Evolutionary conservation across 352 stramenopile genomes (phyloP).

Genomic region (Globisporangium parvum): DNA sequence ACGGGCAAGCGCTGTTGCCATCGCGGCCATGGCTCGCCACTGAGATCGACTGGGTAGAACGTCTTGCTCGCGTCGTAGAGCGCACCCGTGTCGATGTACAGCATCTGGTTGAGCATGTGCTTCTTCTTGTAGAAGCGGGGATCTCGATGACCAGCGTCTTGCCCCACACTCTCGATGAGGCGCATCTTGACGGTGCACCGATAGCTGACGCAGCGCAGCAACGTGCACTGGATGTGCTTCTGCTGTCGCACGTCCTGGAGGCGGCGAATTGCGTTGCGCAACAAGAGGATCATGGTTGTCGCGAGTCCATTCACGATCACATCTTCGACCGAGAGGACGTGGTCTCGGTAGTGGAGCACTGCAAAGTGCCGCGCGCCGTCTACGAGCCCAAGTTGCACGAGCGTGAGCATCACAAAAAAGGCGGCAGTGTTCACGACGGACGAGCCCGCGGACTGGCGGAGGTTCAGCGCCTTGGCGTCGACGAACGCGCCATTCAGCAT

Average conservation of each 20-base stretch:
- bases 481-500: slow-evolving; percentile 10
- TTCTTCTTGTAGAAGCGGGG: not conserved
- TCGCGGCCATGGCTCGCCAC: not conserved
- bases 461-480: slow-evolving; percentile 13
- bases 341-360: slow-evolving; percentile 1
- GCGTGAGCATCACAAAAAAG: not conserved
- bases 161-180: not conserved
- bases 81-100: not conserved
- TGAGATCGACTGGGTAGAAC: slow-evolving; percentile 2
- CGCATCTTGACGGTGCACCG: slow-evolving; percentile 1
- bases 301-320: slow-evolving; percentile 12
- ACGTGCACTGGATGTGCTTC: not conserved
- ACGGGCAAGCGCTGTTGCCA: not conserved
- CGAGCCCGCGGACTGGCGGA: not conserved
- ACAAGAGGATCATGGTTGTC: slow-evolving; percentile 7
- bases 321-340: slow-evolving; percentile 13
- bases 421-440: not conserved
- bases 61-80: slow-evolving; percentile 6
- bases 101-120: not conserved
- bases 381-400: slow-evolving; percentile 6
- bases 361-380: not conserved
- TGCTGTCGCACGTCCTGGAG: not conserved
- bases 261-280: slow-evolving; percentile 18
- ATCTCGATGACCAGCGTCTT: not conserved
- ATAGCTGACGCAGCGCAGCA: slow-evolving; percentile 8